A percentile compares a stretch with the other conserved stretches of the same genome.
These are phyloP conservation scores for Chaetomiaceae sp. DNA, from an alignment of 2,329 filamentous ascomycete species.

Conservation along the genomic window DNA sequence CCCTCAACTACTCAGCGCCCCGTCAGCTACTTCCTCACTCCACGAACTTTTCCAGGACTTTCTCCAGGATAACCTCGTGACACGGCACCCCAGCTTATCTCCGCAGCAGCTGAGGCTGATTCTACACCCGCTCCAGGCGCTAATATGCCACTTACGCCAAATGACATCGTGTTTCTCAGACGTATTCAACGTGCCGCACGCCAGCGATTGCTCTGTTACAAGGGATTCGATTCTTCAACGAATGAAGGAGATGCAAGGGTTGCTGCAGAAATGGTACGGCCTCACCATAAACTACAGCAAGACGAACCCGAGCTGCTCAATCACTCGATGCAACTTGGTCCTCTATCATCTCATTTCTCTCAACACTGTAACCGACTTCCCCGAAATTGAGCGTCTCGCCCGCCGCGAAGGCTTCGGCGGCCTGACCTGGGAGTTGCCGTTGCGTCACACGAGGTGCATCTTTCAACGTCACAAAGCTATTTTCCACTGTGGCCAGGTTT, in stretches of 20 bases:
- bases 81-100: constrained; percentile 40
- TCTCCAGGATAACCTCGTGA: constrained; percentile 57
- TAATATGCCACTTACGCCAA: constrained; percentile 61
- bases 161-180: constrained; percentile 63
- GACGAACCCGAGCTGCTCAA: constrained; percentile 51
- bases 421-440: constrained; percentile 49
- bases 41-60: constrained; percentile 65
- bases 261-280: constrained; percentile 64
- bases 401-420: constrained; percentile 56
- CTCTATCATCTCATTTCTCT: constrained; percentile 68
- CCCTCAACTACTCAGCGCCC: constrained; percentile 48
- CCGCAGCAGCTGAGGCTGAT: constrained; percentile 61
- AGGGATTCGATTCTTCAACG: constrained; percentile 56
- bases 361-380: constrained; percentile 64
- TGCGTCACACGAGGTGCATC: constrained; percentile 60
- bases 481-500: constrained; percentile 64
- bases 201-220: constrained; percentile 45
- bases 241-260: constrained; percentile 59
- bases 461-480: constrained; percentile 59
- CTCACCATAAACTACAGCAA: constrained; percentile 55
- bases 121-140: constrained; percentile 62
- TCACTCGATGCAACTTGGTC: constrained; percentile 62
- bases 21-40: constrained; percentile 53
- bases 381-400: constrained; percentile 62
- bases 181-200: constrained; percentile 41